These are phyloP conservation scores for Saksenaea vasiformis DNA, from an alignment of 371 early-diverging fungal species.

Conservation along the genomic window DNA sequence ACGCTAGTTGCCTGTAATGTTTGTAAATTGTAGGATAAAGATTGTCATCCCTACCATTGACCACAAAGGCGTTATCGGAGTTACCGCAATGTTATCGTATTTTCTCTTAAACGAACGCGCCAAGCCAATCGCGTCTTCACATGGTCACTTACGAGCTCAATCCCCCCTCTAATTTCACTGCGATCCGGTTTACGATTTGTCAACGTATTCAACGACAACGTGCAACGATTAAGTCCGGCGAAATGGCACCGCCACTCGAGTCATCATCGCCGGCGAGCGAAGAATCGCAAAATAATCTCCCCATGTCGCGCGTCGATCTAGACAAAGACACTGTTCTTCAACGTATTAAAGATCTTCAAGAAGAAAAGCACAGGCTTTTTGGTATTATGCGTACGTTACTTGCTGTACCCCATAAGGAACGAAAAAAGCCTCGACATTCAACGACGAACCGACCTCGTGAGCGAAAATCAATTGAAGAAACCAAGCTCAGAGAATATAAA, in stretches of 20 bases:
- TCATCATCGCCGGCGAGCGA: not conserved
- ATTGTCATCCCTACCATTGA: too few relatives aligned
- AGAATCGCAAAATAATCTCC: not conserved
- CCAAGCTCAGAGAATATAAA: not conserved
- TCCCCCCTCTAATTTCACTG: not conserved
- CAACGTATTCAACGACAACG: not conserved
- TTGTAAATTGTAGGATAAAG: too few relatives aligned
- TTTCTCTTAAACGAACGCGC: too few relatives aligned
- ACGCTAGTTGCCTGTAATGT: too few relatives aligned
- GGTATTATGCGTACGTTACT: not conserved
- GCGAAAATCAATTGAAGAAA: not conserved
- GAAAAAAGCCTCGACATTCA: not conserved
- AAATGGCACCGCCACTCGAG: not conserved
- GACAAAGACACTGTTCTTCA: not conserved
- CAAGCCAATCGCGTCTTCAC: not conserved
- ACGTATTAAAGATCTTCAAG: not conserved
- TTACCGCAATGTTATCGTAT: too few relatives aligned
- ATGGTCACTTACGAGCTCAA: not conserved
- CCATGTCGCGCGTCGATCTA: not conserved
- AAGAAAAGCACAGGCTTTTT: not conserved
- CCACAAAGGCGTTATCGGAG: too few relatives aligned
- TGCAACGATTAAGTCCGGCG: not conserved
- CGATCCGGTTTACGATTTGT: not conserved
- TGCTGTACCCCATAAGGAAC: not conserved
- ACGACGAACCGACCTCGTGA: not conserved